phyloP scores from a whole-genome alignment of 139 green algal genomes.

The Raphidocelis subcapitata region DNA sequence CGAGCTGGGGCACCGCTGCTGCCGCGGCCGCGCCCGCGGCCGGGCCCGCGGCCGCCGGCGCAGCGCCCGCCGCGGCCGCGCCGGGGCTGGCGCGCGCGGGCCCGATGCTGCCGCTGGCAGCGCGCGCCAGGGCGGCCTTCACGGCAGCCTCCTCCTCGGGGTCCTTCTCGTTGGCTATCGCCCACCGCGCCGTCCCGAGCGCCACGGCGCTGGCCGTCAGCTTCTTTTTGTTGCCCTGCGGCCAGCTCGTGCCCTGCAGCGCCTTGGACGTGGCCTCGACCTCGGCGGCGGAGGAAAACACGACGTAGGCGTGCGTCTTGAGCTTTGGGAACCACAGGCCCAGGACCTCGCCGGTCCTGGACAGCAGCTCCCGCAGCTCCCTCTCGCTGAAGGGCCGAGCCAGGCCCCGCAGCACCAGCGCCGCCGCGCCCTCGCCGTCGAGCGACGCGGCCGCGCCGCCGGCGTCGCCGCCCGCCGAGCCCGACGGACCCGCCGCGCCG shows the following conservation, averaged over 20 bases:
- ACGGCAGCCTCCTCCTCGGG: neutral
- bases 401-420: conserved; percentile 9
- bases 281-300: conserved; percentile 5
- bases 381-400: conserved; percentile 10
- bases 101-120: conserved; percentile 2
- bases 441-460: conserved; percentile 3
- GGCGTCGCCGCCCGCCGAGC: too few relatives aligned
- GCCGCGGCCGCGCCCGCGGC: conserved; percentile 6
- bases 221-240: conserved; percentile 18
- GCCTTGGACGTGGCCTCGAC: conserved; percentile 8
- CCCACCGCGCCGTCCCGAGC: conserved; percentile 6
- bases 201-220: conserved; percentile 6
- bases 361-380: neutral
- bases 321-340: neutral
- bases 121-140: neutral
- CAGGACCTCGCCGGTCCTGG: conserved; percentile 1
- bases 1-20: too few relatives aligned
- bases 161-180: conserved; percentile 5
- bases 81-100: too few relatives aligned
- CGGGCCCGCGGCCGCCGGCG: neutral
- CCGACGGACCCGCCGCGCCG: too few relatives aligned
- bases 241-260: conserved; percentile 23
- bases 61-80: neutral
- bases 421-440: neutral
- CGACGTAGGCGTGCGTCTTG: conserved; percentile 12